Evolutionary conservation across 441 rosid genomes (phyloP).

Genomic region (Erodium chrysanthum): DNA sequence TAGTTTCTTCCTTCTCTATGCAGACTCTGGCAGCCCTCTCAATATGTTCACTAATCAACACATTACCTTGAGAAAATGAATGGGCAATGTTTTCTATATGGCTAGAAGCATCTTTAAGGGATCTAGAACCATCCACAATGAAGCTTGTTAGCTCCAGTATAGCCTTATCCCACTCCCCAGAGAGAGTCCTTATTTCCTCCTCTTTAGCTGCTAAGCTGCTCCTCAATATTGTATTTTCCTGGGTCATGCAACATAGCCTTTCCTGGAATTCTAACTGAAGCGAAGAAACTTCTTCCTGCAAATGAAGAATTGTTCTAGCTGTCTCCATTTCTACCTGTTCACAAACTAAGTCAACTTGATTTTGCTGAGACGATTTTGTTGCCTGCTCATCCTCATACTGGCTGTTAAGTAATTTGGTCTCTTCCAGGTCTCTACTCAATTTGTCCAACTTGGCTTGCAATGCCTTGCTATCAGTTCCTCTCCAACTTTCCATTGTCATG

Average conservation of each 20-base stretch:
- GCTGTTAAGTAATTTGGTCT: constrained; percentile 43
- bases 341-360: constrained; percentile 50
- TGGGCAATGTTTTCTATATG: constrained; percentile 54
- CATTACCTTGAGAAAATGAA: constrained; percentile 63
- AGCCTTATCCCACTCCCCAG: constrained; percentile 79
- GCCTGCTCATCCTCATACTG: constrained; percentile 48
- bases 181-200: constrained; percentile 38
- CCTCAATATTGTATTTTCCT: constrained; percentile 52
- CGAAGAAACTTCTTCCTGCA: constrained; percentile 67
- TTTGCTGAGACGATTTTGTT: constrained; percentile 48
- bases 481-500: constrained; percentile 22
- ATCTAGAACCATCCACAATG: constrained; percentile 78
- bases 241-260: constrained; percentile 37
- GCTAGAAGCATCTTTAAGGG: constrained; percentile 69
- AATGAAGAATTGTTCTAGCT: constrained; percentile 62
- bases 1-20: constrained; percentile 73
- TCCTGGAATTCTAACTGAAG: constrained; percentile 57
- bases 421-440: constrained; percentile 50
- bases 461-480: constrained; percentile 29
- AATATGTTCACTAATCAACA: constrained; percentile 54
- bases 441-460: constrained; percentile 48
- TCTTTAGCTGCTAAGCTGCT: constrained; percentile 48
- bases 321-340: constrained; percentile 89
- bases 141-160: constrained; percentile 74
- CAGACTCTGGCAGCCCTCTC: constrained; percentile 71